Conservation (phyloP, 2,329 filamentous ascomycete species). For the Fusarium anguioides region DNA sequence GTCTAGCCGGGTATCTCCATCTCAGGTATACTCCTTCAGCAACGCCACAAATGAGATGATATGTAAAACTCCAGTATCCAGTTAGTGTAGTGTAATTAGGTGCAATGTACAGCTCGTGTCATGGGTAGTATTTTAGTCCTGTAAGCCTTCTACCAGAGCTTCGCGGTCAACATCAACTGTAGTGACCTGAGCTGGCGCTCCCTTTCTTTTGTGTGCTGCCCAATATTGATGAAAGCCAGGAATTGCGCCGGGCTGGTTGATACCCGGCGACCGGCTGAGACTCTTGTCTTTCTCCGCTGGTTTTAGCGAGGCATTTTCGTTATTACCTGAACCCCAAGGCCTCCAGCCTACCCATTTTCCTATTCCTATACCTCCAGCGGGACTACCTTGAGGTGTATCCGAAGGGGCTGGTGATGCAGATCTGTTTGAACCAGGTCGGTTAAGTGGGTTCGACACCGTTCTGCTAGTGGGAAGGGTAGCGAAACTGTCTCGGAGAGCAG, state of each 20-base stretch:
- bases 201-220: slow-evolving; percentile 61
- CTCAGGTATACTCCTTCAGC: slow-evolving; percentile 30
- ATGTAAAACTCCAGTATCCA: slow-evolving; percentile 34
- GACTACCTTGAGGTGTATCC: slow-evolving; percentile 37
- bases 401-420: slow-evolving; percentile 44
- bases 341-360: slow-evolving; percentile 62
- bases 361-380: slow-evolving; percentile 53
- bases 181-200: slow-evolving; percentile 66
- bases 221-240: slow-evolving; percentile 74
- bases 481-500: slow-evolving; percentile 68
- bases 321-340: slow-evolving; percentile 55
- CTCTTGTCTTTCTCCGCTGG: slow-evolving; percentile 49
- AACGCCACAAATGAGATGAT: slow-evolving; percentile 41
- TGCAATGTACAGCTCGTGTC: slow-evolving; percentile 12
- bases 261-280: slow-evolving; percentile 70
- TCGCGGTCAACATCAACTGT: slow-evolving; percentile 68
- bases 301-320: slow-evolving; percentile 23
- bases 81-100: slow-evolving; percentile 24
- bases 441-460: slow-evolving; percentile 48
- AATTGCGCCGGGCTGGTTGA: slow-evolving; percentile 82
- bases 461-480: slow-evolving; percentile 52
- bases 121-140: slow-evolving; percentile 40
- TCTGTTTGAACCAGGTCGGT: slow-evolving; percentile 34
- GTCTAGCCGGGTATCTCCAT: slow-evolving; percentile 46
- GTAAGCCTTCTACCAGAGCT: slow-evolving; percentile 69